These are phyloP conservation scores for Penicillium verhagenii DNA, from an alignment of 495 filamentous ascomycete species.

Conservation along the genomic window DNA sequence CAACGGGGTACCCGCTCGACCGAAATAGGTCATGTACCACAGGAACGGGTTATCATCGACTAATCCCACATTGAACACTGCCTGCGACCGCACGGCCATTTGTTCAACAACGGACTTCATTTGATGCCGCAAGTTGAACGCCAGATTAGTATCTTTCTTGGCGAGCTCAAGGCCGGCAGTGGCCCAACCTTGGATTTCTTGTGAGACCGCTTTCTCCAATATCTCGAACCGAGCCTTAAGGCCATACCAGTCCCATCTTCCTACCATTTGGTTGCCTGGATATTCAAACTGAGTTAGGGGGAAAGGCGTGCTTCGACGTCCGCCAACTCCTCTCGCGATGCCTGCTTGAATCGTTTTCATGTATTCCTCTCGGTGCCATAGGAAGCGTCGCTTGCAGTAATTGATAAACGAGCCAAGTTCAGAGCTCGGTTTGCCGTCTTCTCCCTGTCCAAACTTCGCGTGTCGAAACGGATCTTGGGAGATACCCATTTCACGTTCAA, in stretches of 20 bases:
- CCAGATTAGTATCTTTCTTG: slow-evolving; percentile 67
- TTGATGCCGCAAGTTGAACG: slow-evolving; percentile 78
- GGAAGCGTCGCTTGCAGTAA: slow-evolving; percentile 83
- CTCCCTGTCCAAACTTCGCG: slow-evolving; percentile 20
- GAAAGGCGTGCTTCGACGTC: slow-evolving; percentile 65
- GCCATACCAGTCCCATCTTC: slow-evolving; percentile 78
- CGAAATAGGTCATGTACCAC: slow-evolving; percentile 76
- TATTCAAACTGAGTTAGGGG: slow-evolving; percentile 82
- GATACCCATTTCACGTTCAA: slow-evolving; percentile 77
- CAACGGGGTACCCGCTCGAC: slow-evolving; percentile 86
- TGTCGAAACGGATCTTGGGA: not conserved
- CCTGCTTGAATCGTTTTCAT: slow-evolving; percentile 64
- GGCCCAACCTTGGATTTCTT: slow-evolving; percentile 72
- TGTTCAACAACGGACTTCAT: slow-evolving; percentile 78
- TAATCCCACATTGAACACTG: slow-evolving; percentile 71
- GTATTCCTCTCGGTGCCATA: slow-evolving; percentile 96
- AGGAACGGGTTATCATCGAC: slow-evolving; percentile 57
- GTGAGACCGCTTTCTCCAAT: slow-evolving; percentile 66
- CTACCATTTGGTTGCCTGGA: slow-evolving; percentile 77
- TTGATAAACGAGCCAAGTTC: slow-evolving; percentile 68
- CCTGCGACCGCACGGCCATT: slow-evolving; percentile 64
- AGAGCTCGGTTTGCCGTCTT: slow-evolving; percentile 57
- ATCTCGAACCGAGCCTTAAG: slow-evolving; percentile 64
- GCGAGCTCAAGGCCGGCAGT: slow-evolving; percentile 61
- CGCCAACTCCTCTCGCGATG: too few species aligned